These are phyloP conservation scores for Fabrea salina DNA, from an alignment of 169 alveolate species.

Conservation along the genomic window DNA sequence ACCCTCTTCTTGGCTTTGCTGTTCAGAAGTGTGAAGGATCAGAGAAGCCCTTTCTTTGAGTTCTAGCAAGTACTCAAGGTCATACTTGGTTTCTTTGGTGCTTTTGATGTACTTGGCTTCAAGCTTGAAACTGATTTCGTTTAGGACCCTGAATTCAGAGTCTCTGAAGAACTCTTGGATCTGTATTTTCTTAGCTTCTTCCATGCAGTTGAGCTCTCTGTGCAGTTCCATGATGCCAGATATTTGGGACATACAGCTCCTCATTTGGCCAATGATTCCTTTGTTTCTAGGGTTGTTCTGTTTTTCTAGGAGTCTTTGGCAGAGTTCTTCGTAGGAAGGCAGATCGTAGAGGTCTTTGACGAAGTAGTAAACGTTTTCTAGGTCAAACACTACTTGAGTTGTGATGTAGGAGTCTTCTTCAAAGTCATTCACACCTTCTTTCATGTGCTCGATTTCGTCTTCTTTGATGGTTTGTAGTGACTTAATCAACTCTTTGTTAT, in stretches of 20 bases:
- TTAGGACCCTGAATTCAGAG: neutral
- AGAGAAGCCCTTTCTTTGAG: slow-evolving; percentile 5
- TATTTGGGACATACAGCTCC: neutral
- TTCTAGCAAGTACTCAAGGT: neutral
- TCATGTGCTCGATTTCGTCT: neutral
- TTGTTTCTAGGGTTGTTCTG: no score
- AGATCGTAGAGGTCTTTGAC: neutral
- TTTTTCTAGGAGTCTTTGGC: no score
- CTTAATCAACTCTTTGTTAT: neutral
- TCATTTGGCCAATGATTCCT: neutral
- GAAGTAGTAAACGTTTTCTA: neutral
- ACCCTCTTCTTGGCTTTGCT: neutral
- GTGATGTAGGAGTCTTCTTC: neutral
- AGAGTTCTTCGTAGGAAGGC: no score
- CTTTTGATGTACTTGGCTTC: no score
- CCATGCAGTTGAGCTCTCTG: neutral
- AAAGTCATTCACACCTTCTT: slow-evolving; percentile 2
- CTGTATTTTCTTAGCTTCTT: slow-evolving; percentile 21
- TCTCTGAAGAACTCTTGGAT: neutral
- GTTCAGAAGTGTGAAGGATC: neutral
- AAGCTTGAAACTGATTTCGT: no score
- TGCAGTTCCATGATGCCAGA: neutral
- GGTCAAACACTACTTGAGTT: neutral
- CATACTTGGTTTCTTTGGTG: neutral
- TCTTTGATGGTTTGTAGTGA: neutral